Percentiles rank a stretch among this genome's conserved stretches.
phyloP scores from a whole-genome alignment of 2,329 filamentous ascomycete species.

The Nemania abortiva region DNA sequence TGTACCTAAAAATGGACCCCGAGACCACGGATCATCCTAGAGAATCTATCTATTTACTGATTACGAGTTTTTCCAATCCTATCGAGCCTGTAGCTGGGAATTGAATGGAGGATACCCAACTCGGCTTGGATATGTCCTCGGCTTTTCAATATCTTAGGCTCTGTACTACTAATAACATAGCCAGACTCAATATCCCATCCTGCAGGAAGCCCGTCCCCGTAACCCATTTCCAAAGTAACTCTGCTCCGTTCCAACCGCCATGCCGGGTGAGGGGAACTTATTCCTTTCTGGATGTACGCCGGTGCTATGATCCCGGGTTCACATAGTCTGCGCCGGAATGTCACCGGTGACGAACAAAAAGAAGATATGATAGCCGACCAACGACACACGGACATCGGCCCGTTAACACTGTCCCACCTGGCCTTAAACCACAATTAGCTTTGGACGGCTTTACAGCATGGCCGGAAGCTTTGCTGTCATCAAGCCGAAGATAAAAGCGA shows the following conservation, averaged over 20 bases:
- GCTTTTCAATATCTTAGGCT: not conserved
- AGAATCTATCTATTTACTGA: not conserved
- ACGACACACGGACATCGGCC: slow-evolving; percentile 2
- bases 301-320: not conserved
- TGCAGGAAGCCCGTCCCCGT: not conserved
- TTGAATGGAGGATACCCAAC: not conserved
- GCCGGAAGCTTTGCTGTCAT: not conserved
- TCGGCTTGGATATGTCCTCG: not conserved
- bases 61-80: not conserved
- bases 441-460: not conserved
- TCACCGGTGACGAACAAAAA: not conserved
- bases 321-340: slow-evolving; percentile 59
- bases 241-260: slow-evolving; percentile 18
- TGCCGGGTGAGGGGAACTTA: slow-evolving; percentile 18
- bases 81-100: not conserved
- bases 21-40: not conserved
- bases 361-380: not conserved
- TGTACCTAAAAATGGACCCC: not conserved
- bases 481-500: not conserved
- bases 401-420: not conserved
- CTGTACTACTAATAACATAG: not conserved
- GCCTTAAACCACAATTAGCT: not conserved
- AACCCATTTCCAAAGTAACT: slow-evolving; percentile 18
- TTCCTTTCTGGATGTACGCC: not conserved
- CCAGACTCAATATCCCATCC: slow-evolving; percentile 5